These are phyloP conservation scores for Pyrenophora teres DNA, from an alignment of 2,329 filamentous ascomycete genomes.

Conservation along the genomic window DNA sequence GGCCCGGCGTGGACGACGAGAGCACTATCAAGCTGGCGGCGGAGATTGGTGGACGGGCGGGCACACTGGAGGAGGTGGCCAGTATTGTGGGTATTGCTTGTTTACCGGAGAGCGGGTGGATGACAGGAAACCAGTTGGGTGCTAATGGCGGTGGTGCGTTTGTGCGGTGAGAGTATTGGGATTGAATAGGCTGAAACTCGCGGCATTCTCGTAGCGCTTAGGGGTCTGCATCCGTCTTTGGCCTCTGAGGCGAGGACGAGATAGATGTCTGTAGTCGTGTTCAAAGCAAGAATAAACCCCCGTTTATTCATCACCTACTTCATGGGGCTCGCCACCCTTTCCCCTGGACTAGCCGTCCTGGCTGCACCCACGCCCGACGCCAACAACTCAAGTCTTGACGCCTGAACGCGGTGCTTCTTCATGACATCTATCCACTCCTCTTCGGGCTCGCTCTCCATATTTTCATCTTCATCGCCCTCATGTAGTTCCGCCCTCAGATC, in stretches of 20 bases:
- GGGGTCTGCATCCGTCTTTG: too few species aligned
- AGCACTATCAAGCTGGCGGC: conserved; percentile 5
- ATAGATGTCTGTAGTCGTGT: neutral
- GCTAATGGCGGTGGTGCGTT: conserved; percentile 11
- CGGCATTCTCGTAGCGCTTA: too few species aligned
- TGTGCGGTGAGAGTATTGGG: neutral
- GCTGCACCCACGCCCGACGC: conserved; percentile 50
- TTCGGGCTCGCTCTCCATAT: conserved; percentile 46
- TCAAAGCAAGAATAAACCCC: neutral
- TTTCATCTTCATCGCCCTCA: conserved; percentile 41
- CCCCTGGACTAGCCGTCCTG: conserved; percentile 26
- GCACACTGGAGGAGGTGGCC: conserved; percentile 11
- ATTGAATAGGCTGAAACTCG: too few species aligned
- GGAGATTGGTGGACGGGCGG: conserved; percentile 10
- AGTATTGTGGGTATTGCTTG: conserved; percentile 11
- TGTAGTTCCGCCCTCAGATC: conserved; percentile 47
- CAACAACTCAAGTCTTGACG: conserved; percentile 71
- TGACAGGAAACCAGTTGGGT: conserved; percentile 13
- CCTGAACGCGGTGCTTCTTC: conserved; percentile 82
- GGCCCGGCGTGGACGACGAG: conserved; percentile 8
- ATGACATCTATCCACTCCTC: conserved; percentile 87
- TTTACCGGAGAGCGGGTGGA: conserved; percentile 13
- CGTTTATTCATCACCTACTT: neutral
- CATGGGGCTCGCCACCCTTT: conserved; percentile 5
- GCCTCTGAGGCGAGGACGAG: too few species aligned